phyloP scores from a whole-genome alignment of 352 stramenopile genomes.

The Phytophthora meadii region DNA sequence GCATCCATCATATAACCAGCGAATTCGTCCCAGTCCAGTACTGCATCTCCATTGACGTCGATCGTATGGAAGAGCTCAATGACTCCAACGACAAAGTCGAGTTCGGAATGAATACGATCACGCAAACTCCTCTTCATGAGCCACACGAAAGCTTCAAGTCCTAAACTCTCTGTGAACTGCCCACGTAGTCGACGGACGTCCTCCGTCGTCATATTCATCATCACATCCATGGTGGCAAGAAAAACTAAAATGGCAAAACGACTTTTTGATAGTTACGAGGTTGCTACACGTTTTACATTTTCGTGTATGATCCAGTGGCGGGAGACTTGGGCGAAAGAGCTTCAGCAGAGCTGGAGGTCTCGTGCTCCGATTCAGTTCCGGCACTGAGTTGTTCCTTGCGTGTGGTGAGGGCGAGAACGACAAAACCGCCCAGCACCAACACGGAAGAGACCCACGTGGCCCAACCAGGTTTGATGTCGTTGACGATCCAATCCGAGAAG shows the following conservation, averaged over 20 bases:
- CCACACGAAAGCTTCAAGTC: slow-evolving; percentile 70
- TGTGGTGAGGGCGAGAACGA: slow-evolving; percentile 57
- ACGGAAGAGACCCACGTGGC: slow-evolving; percentile 68
- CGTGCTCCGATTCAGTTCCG: slow-evolving; percentile 5
- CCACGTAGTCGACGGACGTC: slow-evolving; percentile 67
- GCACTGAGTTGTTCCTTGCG: slow-evolving; percentile 38
- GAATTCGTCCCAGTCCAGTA: slow-evolving; percentile 93
- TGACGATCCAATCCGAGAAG: slow-evolving; percentile 85
- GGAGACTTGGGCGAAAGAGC: slow-evolving; percentile 37
- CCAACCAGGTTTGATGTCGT: slow-evolving; percentile 54
- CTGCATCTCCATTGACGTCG: slow-evolving; percentile 89
- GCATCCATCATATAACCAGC: slow-evolving; percentile 87
- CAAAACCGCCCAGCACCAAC: slow-evolving; percentile 80
- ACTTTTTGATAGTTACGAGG: not conserved
- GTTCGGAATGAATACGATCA: slow-evolving; percentile 68
- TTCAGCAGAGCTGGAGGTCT: slow-evolving; percentile 1
- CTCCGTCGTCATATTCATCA: slow-evolving; percentile 88
- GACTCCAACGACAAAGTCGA: slow-evolving; percentile 85
- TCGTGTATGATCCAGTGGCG: slow-evolving; percentile 40
- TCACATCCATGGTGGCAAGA: slow-evolving; percentile 67
- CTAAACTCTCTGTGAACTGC: slow-evolving; percentile 60
- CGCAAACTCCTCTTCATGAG: slow-evolving; percentile 77
- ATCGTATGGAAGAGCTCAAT: slow-evolving; percentile 92
- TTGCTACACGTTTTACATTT: slow-evolving; percentile 25
- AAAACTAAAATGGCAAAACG: no score